phyloP scores from a whole-genome alignment of 139 green algal species.

The Chlamydomonas incerta region DNA sequence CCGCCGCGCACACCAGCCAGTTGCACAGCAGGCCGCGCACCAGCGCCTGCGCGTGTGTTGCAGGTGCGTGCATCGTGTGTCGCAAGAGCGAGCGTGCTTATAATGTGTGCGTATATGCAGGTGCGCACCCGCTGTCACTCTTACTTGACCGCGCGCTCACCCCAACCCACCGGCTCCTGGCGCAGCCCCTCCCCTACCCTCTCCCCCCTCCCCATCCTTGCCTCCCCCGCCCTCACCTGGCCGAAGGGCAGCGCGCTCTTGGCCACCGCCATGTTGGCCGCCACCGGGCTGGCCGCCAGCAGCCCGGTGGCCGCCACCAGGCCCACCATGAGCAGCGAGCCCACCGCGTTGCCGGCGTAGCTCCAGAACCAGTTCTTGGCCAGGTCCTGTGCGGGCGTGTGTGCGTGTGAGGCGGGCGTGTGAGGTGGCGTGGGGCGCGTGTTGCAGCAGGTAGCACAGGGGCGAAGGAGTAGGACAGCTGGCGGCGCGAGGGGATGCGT shows the following conservation, averaged over 20 bases:
- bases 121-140: no score
- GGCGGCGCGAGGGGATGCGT: no score
- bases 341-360: constrained; percentile 90
- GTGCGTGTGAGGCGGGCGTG: not conserved
- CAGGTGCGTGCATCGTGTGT: no score
- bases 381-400: constrained; percentile 60
- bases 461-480: no score
- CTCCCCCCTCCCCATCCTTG: not conserved
- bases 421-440: no score
- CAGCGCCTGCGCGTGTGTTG: constrained; percentile 12
- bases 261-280: constrained; percentile 56
- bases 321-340: constrained; percentile 72
- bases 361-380: constrained; percentile 79
- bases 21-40: constrained; percentile 45
- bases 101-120: no score
- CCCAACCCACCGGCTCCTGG: no score
- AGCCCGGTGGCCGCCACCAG: constrained; percentile 72
- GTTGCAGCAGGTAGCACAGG: no score
- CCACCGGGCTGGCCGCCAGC: constrained; percentile 47
- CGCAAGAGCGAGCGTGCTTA: no score
- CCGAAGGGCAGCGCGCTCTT: constrained; percentile 57
- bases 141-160: no score
- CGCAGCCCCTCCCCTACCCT: not conserved
- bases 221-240: constrained; percentile 28
- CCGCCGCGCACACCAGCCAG: constrained; percentile 90